Base-by-base conservation (phyloP, 164 flowering plant genomes). In the Cinnamomum chago region DNA sequence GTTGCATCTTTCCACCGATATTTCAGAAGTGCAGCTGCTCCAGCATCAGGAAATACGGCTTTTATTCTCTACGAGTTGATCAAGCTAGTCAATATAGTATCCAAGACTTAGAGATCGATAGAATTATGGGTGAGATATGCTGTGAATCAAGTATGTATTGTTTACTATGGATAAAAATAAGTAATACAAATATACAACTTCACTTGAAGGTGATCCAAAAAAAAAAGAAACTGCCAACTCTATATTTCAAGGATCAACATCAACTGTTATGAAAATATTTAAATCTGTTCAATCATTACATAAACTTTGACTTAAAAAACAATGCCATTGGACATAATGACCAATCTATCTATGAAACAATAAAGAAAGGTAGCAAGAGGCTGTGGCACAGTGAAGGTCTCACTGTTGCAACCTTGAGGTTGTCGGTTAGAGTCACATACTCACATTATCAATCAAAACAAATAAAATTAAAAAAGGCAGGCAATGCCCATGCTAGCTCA, bases 11-110 rank as follows among this genome's bases (percentile, higher is more conserved):
- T 82, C 99, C 99, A 95, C 28, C 81, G 83, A 81, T 95, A 89
- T 76, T 95, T 87, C 72, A 95, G 85, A 73, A 95, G 92, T 65
- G 99, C 98, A 68, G 99, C 93, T 68, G 98, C 99, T 74, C 99
- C 98, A 85, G 99, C 96, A 88, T 95, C 99, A 33, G 99, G 99
- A 84, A 89, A 95, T 76, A 95, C 74, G 58, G 99, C 99, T 87
- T 86, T 92, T 50, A 95, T 81, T 76, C 81, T 90, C 99, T 92
- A 79, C 28, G 20, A 79, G 71, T 13, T 24, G 50, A 66, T n/a
- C 15, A 70, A 62, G 15, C 9, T 40, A 35, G 73, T 71, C n/a
- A 58, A 13, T 28, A 30, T 33, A 67, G 47, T 2, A n/a, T 68
- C 40, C 27, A n/a, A 20, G 47, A 23, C 12, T 40, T 18, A 67